phyloP scores from a whole-genome alignment of 2,329 filamentous ascomycete species.

The Cordyceps javanica region DNA sequence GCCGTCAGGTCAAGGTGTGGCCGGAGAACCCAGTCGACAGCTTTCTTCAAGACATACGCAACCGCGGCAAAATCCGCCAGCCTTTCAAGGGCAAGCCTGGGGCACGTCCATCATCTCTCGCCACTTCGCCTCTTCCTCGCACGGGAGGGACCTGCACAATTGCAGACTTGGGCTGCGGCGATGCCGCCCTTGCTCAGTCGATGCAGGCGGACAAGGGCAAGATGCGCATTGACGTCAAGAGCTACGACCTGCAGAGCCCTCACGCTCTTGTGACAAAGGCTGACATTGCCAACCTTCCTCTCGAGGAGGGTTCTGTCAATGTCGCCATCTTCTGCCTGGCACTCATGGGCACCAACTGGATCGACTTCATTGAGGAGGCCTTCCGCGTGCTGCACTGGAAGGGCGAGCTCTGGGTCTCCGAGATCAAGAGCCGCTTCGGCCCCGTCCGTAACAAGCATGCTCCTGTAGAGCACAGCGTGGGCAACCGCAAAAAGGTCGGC shows the following conservation, averaged over 20 bases:
- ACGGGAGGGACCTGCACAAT: conserved; percentile 69
- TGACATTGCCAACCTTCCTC: conserved; percentile 79
- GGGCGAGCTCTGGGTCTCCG: conserved; percentile 93
- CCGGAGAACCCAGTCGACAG: conserved; percentile 91
- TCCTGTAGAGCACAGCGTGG: conserved; percentile 63
- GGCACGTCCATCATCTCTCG: conserved; percentile 21
- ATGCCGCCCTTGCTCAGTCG: conserved; percentile 70
- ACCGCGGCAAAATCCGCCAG: conserved; percentile 52
- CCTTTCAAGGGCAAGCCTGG: conserved; percentile 25
- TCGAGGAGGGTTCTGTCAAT: conserved; percentile 70
- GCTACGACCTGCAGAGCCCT: conserved; percentile 80
- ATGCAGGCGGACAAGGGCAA: conserved; percentile 58
- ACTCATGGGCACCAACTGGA: conserved; percentile 98
- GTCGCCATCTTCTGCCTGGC: conserved; percentile 92
- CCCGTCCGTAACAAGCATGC: conserved; percentile 33
- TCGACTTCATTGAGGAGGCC: conserved; percentile 92
- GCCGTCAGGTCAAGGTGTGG: conserved; percentile 92
- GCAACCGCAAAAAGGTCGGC: conserved; percentile 53
- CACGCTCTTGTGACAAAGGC: conserved; percentile 74
- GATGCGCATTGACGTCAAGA: conserved; percentile 68
- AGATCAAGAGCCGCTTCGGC: conserved; percentile 87
- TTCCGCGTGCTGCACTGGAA: conserved; percentile 88
- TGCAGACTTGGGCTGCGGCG: conserved; percentile 89
- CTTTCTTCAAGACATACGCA: conserved; percentile 67
- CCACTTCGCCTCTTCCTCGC: conserved; percentile 56